phyloP scores from a whole-genome alignment of 2,329 filamentous ascomycete species.

The Ustulina deusta region DNA sequence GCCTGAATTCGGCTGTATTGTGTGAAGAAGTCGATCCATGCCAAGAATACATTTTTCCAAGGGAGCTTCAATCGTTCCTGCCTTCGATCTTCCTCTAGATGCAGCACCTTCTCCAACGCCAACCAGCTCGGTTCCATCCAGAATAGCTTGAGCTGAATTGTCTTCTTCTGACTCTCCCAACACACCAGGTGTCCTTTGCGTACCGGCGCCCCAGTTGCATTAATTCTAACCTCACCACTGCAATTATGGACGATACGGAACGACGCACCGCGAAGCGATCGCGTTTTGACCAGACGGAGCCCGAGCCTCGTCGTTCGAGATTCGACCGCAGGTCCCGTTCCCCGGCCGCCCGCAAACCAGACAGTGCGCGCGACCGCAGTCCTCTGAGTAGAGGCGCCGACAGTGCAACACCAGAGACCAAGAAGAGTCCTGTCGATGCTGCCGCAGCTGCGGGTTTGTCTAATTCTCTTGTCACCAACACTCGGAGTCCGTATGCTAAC shows the following conservation, averaged over 20 bases:
- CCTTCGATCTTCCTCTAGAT: conserved; percentile 23
- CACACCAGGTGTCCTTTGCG: background rate
- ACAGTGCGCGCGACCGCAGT: conserved; percentile 82
- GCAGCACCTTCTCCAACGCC: conserved; percentile 34
- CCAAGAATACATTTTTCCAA: conserved; percentile 37
- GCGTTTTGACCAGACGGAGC: conserved; percentile 92
- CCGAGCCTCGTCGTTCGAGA: conserved; percentile 81
- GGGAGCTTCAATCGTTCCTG: conserved; percentile 37
- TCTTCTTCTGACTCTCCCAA: background rate
- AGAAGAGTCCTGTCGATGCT: conserved; percentile 71
- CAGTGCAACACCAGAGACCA: conserved; percentile 52
- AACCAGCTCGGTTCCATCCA: conserved; percentile 16
- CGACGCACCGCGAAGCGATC: conserved; percentile 82
- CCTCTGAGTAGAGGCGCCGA: conserved; percentile 68
- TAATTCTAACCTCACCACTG: background rate
- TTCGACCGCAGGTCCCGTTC: conserved; percentile 95
- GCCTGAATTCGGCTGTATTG: conserved; percentile 15
- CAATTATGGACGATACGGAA: conserved; percentile 80
- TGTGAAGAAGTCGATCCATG: conserved; percentile 20
- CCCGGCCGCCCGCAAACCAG: conserved; percentile 74
- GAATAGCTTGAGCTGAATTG: background rate
- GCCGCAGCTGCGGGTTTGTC: conserved; percentile 80
- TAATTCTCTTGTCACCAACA: conserved; percentile 20
- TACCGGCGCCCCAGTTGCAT: background rate
- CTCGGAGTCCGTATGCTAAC: conserved; percentile 43